A percentile compares a stretch with the other conserved stretches of the same genome.
These are phyloP conservation scores for Sordariomycetes sp. DNA, from an alignment of 2,329 filamentous ascomycete genomes.

Conservation along the genomic window DNA sequence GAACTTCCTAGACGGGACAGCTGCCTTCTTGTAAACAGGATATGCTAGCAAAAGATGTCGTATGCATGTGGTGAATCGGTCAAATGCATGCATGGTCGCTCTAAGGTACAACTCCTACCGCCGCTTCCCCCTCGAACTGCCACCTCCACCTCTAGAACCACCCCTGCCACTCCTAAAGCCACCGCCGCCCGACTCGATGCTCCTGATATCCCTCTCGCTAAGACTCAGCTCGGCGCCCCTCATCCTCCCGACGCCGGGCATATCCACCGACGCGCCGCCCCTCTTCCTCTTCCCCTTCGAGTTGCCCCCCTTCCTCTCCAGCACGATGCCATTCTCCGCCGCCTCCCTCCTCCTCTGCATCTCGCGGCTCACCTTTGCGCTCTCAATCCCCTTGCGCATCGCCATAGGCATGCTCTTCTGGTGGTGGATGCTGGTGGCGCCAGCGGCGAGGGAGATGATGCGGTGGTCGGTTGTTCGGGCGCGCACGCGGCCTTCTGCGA, in stretches of 20 bases:
- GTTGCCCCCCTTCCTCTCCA: conserved; percentile 45
- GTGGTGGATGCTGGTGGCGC: conserved; percentile 49
- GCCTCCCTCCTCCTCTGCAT: conserved; percentile 63
- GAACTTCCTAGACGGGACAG: too few species aligned
- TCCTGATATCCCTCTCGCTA: conserved; percentile 62
- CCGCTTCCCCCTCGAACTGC: conserved; percentile 6
- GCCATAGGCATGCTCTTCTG: conserved; percentile 85
- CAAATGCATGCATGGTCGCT: not conserved
- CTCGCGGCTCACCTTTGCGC: conserved; percentile 53
- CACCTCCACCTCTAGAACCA: conserved; percentile 13
- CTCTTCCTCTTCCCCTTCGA: conserved; percentile 17
- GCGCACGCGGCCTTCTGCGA: conserved; percentile 54
- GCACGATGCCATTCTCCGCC: conserved; percentile 76
- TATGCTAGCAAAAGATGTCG: too few species aligned
- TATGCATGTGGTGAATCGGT: too few species aligned
- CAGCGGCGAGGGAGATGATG: conserved; percentile 69
- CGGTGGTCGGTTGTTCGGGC: conserved; percentile 76
- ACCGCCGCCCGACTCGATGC: conserved; percentile 45
- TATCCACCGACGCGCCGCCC: conserved; percentile 49
- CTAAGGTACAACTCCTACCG: not conserved
- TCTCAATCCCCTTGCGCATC: conserved; percentile 71
- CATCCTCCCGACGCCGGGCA: conserved; percentile 69
- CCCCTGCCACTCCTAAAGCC: conserved; percentile 8
- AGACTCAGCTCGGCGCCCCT: conserved; percentile 66
- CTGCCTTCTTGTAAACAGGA: too few species aligned